Evolutionary conservation across 805 yeast species (phyloP).

Genomic region (Pichia californica): DNA sequence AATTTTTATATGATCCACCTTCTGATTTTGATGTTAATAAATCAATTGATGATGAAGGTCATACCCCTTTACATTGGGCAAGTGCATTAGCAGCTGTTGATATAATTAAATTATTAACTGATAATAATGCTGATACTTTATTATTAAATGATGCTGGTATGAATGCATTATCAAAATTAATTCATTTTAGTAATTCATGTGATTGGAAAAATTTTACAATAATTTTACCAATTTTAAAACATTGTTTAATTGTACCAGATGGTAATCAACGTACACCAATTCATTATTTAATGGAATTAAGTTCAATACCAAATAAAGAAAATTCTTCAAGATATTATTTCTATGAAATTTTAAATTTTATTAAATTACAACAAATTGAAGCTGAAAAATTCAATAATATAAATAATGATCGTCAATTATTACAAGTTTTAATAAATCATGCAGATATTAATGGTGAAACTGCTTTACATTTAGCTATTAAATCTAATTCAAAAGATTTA

Average conservation of each 20-base stretch:
- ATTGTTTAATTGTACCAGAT: conserved; percentile 67
- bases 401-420: conserved; percentile 33
- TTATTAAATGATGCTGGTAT: conserved; percentile 51
- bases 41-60: conserved; percentile 73
- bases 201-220: conserved; percentile 55
- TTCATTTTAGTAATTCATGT: conserved; percentile 66
- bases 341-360: conserved; percentile 25
- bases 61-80: conserved; percentile 82
- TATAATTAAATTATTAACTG: conserved; percentile 49
- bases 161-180: conserved; percentile 62
- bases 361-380: conserved; percentile 24
- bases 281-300: conserved; percentile 57
- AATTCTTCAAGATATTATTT: conserved; percentile 51
- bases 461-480: conserved; percentile 71
- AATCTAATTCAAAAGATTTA: conserved; percentile 43
- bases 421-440: conserved; percentile 59
- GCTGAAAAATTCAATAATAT: conserved; percentile 22
- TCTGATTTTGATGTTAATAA: conserved; percentile 57
- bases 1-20: conserved; percentile 49
- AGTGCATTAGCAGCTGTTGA: conserved; percentile 67
- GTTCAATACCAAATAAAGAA: conserved; percentile 39
- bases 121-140: conserved; percentile 53
- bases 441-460: conserved; percentile 83
- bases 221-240: conserved; percentile 53
- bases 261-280: conserved; percentile 64